Conservation (phyloP, 148 eudicot genomes). For the Polygonum aviculare region DNA sequence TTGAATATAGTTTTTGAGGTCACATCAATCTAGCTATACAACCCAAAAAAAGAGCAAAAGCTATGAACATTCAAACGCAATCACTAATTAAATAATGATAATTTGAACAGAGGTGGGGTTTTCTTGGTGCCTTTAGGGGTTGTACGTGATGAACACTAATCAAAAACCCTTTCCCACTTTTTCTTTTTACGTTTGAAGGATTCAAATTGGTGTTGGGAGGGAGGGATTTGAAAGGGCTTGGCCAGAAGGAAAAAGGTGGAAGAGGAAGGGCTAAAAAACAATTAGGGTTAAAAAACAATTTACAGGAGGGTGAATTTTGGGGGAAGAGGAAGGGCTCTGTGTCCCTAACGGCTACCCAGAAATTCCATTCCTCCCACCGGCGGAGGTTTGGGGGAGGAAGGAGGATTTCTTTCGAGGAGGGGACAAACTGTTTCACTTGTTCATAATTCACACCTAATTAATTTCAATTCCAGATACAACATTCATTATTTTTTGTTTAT, state of each 20-base stretch:
- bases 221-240: neutral
- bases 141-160: neutral
- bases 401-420: neutral
- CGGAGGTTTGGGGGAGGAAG: neutral
- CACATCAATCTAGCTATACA: slow-evolving; percentile 8
- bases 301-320: neutral
- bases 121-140: neutral
- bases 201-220: neutral
- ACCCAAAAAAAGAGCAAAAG: neutral
- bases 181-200: slow-evolving; percentile 2
- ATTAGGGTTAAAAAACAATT: neutral
- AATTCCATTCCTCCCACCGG: slow-evolving; percentile 10
- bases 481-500: neutral
- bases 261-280: neutral
- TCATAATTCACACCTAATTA: neutral
- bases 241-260: neutral
- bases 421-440: neutral
- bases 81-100: neutral
- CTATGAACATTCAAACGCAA: neutral
- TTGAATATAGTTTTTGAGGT: neutral
- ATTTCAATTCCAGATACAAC: neutral
- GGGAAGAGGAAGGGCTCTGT: neutral
- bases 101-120: neutral
- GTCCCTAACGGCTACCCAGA: slow-evolving; percentile 8
- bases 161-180: neutral